Conservation (phyloP, 1,139 yeast species). For the Suhomyces bribrorum region DNA sequence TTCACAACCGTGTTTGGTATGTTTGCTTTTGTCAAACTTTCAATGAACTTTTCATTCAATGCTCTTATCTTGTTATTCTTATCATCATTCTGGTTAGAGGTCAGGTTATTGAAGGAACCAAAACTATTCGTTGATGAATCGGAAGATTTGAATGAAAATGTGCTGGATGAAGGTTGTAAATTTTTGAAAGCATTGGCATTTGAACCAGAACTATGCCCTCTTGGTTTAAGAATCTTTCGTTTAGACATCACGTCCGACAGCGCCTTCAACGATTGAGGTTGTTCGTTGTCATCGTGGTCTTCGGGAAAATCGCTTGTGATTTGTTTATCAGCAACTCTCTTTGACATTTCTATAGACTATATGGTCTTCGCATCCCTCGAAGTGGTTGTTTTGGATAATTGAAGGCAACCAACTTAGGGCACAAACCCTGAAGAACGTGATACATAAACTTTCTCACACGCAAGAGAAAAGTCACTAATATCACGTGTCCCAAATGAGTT, state of each 20-base stretch:
- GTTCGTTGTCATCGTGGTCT: conserved; percentile 37
- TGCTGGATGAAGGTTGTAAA: neutral
- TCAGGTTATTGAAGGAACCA: neutral
- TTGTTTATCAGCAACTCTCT: conserved; percentile 65
- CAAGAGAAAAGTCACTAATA: too few species aligned
- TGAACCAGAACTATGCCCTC: conserved; percentile 22
- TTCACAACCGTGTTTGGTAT: conserved; percentile 54
- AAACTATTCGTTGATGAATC: neutral
- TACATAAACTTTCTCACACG: too few species aligned
- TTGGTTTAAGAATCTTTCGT: conserved; percentile 68
- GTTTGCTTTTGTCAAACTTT: conserved; percentile 47
- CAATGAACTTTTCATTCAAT: conserved; percentile 63
- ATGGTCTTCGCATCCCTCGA: neutral
- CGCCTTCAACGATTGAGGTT: conserved; percentile 47
- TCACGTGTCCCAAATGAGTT: neutral
- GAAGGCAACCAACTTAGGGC: conserved; percentile 1
- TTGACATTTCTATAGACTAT: conserved; percentile 44
- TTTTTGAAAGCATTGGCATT: conserved; percentile 4
- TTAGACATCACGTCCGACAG: conserved; percentile 62
- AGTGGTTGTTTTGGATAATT: conserved; percentile 1
- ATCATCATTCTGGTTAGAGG: conserved; percentile 13
- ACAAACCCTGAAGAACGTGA: conserved; percentile 4
- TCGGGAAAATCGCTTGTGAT: conserved; percentile 49
- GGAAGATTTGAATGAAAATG: conserved; percentile 2
- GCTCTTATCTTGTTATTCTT: conserved; percentile 56